These are phyloP conservation scores for Carex pumila DNA, from an alignment of 176 grass and related monocot species.

Conservation along the genomic window DNA sequence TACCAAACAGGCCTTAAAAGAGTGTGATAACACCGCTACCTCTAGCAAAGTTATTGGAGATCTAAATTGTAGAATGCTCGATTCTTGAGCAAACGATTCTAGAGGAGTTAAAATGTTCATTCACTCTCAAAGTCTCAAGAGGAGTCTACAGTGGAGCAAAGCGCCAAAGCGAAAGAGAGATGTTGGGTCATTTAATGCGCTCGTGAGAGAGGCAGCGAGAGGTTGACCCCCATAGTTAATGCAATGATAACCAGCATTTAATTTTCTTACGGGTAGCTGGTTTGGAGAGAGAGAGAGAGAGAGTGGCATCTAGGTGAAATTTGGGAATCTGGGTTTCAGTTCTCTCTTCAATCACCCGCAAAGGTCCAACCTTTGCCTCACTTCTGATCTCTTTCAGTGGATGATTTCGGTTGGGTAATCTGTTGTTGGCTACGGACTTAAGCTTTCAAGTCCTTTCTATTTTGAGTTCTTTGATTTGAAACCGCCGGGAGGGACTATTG, in stretches of 20 bases:
- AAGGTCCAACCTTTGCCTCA: not conserved
- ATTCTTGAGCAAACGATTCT: not conserved
- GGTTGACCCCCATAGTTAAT: conserved; percentile 25
- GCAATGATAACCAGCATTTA: conserved; percentile 18
- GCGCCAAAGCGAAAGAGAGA: not conserved
- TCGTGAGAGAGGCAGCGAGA: conserved; percentile 11
- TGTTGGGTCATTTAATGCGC: conserved; percentile 23
- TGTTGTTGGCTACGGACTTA: not conserved
- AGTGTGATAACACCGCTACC: too few species aligned
- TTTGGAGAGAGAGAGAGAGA: conserved; percentile 10
- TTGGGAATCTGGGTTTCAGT: conserved; percentile 11
- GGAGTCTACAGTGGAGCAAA: conserved; percentile 6
- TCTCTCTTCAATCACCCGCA: conserved; percentile 2
- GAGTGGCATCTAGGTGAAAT: conserved; percentile 2
- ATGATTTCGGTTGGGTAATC: not conserved
- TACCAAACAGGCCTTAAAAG: too few species aligned
- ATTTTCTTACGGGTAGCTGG: not conserved
- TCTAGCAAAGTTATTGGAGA: not conserved
- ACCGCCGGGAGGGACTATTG: not conserved
- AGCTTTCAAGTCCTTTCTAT: not conserved
- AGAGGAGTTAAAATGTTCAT: not conserved
- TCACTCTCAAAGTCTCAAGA: not conserved
- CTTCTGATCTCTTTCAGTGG: not conserved
- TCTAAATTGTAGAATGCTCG: not conserved
- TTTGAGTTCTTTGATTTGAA: conserved; percentile 20